phyloP scores from a whole-genome alignment of 2,329 filamentous ascomycete species.

The Fusarium sp. region DNA sequence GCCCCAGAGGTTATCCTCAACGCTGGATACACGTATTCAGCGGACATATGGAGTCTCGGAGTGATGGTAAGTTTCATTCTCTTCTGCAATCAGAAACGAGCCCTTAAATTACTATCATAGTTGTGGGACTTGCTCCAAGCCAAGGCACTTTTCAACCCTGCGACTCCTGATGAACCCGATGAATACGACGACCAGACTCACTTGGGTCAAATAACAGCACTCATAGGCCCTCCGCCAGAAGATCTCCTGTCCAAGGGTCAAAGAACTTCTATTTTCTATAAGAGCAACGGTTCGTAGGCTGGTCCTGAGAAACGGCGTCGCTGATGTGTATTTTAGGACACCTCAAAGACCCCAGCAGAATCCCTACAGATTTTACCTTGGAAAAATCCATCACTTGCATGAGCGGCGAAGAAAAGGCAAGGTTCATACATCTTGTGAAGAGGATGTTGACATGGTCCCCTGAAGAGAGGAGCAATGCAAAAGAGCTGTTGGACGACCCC shows the following conservation, averaged over 20 bases:
- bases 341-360: not conserved
- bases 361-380: not conserved
- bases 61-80: conserved; percentile 25
- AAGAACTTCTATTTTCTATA: conserved; percentile 24
- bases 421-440: conserved; percentile 13
- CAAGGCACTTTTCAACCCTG: conserved; percentile 12
- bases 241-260: conserved; percentile 5
- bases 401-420: conserved; percentile 12
- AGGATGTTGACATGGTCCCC: conserved; percentile 19
- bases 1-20: conserved; percentile 41
- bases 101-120: not conserved
- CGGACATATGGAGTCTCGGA: conserved; percentile 42
- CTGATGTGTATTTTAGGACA: no score
- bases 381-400: not conserved
- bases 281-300: not conserved
- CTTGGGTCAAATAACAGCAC: conserved; percentile 14
- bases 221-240: conserved; percentile 11
- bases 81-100: fast-evolving
- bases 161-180: not conserved
- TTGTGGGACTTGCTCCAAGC: conserved; percentile 23
- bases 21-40: conserved; percentile 27
- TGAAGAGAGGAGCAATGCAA: conserved; percentile 9
- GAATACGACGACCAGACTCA: conserved; percentile 15
- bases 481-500: conserved; percentile 16
- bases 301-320: no score